Conservation (phyloP, 169 alveolate genomes). For the Eimeria nieschulzi region DNA sequence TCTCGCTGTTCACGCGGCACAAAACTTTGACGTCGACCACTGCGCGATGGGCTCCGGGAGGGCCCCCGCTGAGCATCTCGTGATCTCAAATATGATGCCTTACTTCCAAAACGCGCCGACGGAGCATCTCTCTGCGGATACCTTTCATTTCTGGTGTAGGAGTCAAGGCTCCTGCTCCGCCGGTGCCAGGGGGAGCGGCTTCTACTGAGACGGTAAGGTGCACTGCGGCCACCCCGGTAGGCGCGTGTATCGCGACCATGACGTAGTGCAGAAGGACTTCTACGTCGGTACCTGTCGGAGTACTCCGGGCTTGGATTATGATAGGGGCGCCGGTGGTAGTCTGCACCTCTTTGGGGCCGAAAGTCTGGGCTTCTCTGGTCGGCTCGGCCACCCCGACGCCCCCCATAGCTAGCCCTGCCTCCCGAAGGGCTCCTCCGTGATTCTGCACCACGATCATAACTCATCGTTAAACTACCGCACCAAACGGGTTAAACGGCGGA, state of each 20-base stretch:
- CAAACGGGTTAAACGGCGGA: too few relatives aligned
- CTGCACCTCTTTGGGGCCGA: conserved; percentile 45
- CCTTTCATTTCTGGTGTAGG: conserved; percentile 15
- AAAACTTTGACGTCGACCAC: conserved; percentile 21
- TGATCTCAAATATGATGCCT: conserved; percentile 35
- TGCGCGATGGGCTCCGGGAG: conserved; percentile 61
- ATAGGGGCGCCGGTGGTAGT: conserved; percentile 27
- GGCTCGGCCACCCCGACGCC: conserved; percentile 52
- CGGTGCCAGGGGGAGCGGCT: conserved; percentile 49
- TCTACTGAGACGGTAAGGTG: conserved; percentile 49
- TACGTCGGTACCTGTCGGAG: conserved; percentile 52
- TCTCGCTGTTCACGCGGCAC: conserved; percentile 22
- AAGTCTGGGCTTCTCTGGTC: conserved; percentile 50
- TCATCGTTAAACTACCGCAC: conserved; percentile 14
- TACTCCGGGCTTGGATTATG: conserved; percentile 45
- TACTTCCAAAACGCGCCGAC: conserved; percentile 60
- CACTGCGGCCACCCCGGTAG: conserved; percentile 18
- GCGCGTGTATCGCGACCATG: conserved; percentile 38
- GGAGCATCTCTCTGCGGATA: conserved; percentile 20
- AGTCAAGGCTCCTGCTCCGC: conserved; percentile 56
- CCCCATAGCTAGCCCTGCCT: conserved; percentile 36
- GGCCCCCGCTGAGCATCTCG: conserved; percentile 11
- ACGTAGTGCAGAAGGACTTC: conserved; percentile 49
- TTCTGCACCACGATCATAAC: conserved; percentile 61
- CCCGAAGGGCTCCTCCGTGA: conserved; percentile 62